A percentile compares a stretch with the other conserved stretches of the same genome.
phyloP scores from a whole-genome alignment of 192 early-diverging fungal genomes.

The Piromyces sp. region DNA sequence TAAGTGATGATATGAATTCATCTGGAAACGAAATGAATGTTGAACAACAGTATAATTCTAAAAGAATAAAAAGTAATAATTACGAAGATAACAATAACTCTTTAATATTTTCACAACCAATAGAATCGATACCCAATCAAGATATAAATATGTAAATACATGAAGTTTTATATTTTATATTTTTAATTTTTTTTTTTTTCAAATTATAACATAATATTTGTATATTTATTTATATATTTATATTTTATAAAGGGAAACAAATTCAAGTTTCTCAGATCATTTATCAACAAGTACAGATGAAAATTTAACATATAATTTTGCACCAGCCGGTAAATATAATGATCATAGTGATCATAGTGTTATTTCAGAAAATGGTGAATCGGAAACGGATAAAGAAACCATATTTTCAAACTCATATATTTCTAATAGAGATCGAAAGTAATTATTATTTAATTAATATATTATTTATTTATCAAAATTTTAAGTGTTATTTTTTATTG shows the following conservation, averaged over 20 bases:
- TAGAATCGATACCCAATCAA: background rate
- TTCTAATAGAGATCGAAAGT: background rate
- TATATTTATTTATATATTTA: too few relatives aligned
- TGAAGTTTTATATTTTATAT: background rate
- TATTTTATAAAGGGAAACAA: background rate
- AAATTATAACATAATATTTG: too few relatives aligned
- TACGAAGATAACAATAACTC: background rate
- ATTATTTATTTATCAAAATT: background rate
- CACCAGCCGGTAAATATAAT: background rate
- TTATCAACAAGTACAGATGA: background rate
- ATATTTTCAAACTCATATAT: background rate
- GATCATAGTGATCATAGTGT: background rate
- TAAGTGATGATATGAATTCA: background rate
- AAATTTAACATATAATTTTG: background rate
- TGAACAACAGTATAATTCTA: background rate
- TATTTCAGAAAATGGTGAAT: background rate
- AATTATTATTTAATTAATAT: background rate
- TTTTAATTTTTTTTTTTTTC: too few relatives aligned
- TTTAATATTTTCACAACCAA: background rate
- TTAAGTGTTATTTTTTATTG: too few relatives aligned
- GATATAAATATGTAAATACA: background rate
- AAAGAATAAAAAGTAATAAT: background rate
- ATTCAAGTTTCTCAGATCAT: background rate
- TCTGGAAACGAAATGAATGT: background rate
- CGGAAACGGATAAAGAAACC: background rate